Conservation (phyloP, 2,329 filamentous ascomycete species). For the Ophiostoma fasciatum region DNA sequence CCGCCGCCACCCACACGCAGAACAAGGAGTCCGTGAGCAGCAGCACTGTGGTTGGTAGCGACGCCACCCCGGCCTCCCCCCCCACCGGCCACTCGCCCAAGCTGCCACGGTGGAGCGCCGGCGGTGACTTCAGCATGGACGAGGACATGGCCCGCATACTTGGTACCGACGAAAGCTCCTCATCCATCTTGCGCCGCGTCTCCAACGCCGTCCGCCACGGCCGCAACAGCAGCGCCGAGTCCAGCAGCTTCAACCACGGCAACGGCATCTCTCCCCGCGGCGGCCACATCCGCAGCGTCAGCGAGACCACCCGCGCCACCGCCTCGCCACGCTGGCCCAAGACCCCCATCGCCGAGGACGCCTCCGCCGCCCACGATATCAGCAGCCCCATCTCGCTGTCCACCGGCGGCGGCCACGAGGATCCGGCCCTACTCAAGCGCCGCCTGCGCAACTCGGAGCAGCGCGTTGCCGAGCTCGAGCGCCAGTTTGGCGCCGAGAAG, state of each 20-base stretch:
- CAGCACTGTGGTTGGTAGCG: conserved; percentile 14
- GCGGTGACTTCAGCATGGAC: conserved; percentile 84
- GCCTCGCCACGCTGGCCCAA: conserved; percentile 56
- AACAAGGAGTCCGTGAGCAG: conserved; percentile 33
- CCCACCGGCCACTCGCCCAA: conserved; percentile 44
- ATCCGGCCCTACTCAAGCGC: conserved; percentile 51
- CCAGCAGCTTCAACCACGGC: conserved; percentile 21
- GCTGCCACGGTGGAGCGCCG: conserved; percentile 59
- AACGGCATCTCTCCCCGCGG: conserved; percentile 18
- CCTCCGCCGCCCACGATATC: conserved; percentile 41
- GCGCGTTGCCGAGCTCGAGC: conserved; percentile 71
- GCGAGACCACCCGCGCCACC: conserved; percentile 50
- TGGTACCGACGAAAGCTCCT: conserved; percentile 58
- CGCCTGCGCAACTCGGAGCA: conserved; percentile 73
- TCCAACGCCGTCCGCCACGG: conserved; percentile 92
- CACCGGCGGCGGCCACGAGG: conserved; percentile 38
- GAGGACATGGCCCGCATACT: conserved; percentile 89
- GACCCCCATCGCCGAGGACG: conserved; percentile 46
- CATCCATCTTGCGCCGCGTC: conserved; percentile 72
- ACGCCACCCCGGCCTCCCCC: conserved; percentile 24
- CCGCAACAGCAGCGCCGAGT: conserved; percentile 67
- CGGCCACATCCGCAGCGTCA: conserved; percentile 46
- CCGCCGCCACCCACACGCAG: conserved; percentile 18
- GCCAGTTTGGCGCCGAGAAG: conserved; percentile 54
- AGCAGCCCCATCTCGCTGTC: conserved; percentile 56